Conservation (phyloP, 495 filamentous ascomycete species). For the Podospora didyma region DNA sequence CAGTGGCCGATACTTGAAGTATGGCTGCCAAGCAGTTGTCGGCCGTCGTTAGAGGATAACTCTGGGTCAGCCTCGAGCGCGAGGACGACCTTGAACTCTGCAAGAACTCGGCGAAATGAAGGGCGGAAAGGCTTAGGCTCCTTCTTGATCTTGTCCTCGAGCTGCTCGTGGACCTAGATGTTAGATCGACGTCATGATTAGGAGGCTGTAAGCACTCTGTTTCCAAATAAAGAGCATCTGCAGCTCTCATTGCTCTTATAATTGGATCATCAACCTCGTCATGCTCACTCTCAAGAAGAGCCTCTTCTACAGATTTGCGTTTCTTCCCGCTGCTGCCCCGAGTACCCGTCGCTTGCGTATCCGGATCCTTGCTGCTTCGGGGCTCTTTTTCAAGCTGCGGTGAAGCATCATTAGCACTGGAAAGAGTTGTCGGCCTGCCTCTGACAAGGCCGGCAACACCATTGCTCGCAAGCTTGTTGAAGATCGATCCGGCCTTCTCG, state of each 20-base stretch:
- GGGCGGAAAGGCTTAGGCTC: slow-evolving; percentile 32
- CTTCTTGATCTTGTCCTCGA: slow-evolving; percentile 14
- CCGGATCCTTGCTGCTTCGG: background rate
- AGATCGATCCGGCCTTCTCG: slow-evolving; percentile 38
- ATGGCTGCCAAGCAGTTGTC: background rate
- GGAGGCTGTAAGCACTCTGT: slow-evolving; percentile 40
- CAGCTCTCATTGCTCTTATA: slow-evolving; percentile 44
- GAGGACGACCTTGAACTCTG: slow-evolving; percentile 9
- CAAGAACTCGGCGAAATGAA: slow-evolving; percentile 13
- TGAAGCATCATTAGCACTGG: background rate
- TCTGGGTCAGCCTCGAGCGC: slow-evolving; percentile 23
- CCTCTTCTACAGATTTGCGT: background rate
- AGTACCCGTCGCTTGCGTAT: background rate
- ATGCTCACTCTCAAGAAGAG: background rate
- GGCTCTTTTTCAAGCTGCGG: background rate
- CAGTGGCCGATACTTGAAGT: background rate
- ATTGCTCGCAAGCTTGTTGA: slow-evolving; percentile 38
- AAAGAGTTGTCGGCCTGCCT: background rate
- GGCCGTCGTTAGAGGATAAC: slow-evolving; percentile 14
- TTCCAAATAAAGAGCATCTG: slow-evolving; percentile 45
- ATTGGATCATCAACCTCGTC: slow-evolving; percentile 32
- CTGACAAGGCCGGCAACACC: slow-evolving; percentile 35
- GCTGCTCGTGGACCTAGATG: slow-evolving; percentile 16
- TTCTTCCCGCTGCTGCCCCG: background rate
- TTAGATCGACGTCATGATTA: slow-evolving; percentile 34